Conservation (phyloP, 495 filamentous ascomycete species). For the Cryomyces antarcticus region DNA sequence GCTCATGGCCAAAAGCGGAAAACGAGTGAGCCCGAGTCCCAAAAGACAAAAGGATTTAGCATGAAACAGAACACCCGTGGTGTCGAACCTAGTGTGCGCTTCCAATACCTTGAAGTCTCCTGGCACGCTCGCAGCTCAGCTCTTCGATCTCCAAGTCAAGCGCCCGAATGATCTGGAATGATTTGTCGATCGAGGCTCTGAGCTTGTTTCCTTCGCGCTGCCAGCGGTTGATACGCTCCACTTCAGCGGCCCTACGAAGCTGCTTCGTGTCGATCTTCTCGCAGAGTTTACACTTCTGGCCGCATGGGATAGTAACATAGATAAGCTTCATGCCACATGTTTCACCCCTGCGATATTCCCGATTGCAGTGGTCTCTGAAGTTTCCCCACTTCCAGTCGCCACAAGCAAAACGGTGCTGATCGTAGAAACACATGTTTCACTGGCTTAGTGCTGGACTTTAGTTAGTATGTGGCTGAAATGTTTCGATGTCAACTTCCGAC, state of each 20-base stretch:
- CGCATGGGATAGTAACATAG: slow-evolving; percentile 38
- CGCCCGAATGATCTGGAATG: slow-evolving; percentile 37
- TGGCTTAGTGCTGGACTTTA: slow-evolving; percentile 14
- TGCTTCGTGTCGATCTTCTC: slow-evolving; percentile 79
- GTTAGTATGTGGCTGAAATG: slow-evolving; percentile 12
- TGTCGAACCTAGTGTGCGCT: slow-evolving; percentile 2
- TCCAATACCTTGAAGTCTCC: slow-evolving; percentile 19
- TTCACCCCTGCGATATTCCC: slow-evolving; percentile 93
- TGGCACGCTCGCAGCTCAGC: slow-evolving; percentile 27
- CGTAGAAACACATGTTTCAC: slow-evolving; percentile 43
- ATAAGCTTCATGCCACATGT: slow-evolving; percentile 94
- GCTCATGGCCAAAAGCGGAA: too few relatives aligned
- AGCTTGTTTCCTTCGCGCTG: slow-evolving; percentile 42
- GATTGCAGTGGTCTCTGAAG: slow-evolving; percentile 85
- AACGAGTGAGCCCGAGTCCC: neutral
- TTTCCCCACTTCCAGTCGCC: slow-evolving; percentile 91
- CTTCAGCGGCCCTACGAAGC: slow-evolving; percentile 53
- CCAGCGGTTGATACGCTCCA: slow-evolving; percentile 67
- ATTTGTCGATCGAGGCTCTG: slow-evolving; percentile 63
- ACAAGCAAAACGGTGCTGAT: slow-evolving; percentile 43
- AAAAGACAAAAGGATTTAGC: neutral
- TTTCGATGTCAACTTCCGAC: neutral
- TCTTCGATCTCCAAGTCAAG: slow-evolving; percentile 43
- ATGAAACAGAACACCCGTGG: neutral
- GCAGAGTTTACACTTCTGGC: slow-evolving; percentile 59